Conservation (phyloP, 176 grass and related monocot species). For the Eremochloa ophiuroides region DNA sequence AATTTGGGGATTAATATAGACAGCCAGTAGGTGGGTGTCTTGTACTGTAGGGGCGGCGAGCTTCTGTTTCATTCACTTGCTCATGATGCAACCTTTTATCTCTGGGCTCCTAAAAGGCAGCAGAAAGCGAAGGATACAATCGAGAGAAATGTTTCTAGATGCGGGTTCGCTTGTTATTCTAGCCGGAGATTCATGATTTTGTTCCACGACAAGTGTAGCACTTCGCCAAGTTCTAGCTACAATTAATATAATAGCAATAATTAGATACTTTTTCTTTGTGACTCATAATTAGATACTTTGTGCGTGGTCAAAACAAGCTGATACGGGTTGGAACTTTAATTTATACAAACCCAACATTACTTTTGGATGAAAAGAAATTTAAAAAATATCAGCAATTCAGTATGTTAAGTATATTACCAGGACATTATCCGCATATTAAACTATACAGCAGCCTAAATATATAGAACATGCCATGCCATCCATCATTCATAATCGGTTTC, state of each 20-base stretch:
- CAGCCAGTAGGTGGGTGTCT: not conserved
- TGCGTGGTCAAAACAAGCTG: conserved; percentile 2
- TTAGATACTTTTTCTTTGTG: too few species aligned
- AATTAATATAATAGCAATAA: not conserved
- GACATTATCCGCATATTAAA: not conserved
- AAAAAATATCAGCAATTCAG: not conserved
- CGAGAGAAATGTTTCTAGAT: conserved; percentile 20
- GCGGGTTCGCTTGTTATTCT: not conserved
- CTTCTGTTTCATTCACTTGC: not conserved
- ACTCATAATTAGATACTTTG: not conserved
- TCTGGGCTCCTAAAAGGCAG: conserved; percentile 40
- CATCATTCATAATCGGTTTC: not conserved
- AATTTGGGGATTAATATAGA: conserved; percentile 31
- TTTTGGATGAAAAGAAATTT: not conserved
- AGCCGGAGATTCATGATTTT: conserved; percentile 8
- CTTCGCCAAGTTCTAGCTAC: not conserved
- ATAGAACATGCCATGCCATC: not conserved
- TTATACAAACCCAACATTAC: not conserved
- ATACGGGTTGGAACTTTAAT: not conserved
- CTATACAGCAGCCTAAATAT: not conserved
- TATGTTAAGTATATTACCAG: not conserved
- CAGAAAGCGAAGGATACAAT: conserved; percentile 31
- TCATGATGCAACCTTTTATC: conserved; percentile 37
- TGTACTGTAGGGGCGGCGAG: not conserved
- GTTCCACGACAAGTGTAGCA: not conserved